Conservation (phyloP, 495 filamentous ascomycete species). For the Elaphomyces granulatus region DNA sequence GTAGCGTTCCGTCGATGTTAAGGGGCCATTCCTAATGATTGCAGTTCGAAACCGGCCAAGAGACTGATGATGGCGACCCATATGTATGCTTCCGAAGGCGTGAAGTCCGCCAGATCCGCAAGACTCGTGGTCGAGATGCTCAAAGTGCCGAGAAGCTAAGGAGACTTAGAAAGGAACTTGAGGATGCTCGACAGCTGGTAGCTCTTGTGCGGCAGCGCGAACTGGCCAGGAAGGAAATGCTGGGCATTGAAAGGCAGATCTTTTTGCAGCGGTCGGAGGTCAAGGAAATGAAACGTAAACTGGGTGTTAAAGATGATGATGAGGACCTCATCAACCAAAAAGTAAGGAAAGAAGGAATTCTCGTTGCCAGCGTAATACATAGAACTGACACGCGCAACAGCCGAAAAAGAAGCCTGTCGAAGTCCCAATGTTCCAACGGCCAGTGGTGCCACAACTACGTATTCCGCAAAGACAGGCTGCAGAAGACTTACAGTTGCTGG, state of each 20-base stretch:
- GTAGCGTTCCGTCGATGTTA: slow-evolving; percentile 3
- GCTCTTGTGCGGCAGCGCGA: slow-evolving; percentile 66
- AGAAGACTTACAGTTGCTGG: slow-evolving; percentile 58
- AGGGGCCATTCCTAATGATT: slow-evolving; percentile 12
- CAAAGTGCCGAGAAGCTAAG: slow-evolving; percentile 91
- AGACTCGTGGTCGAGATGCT: slow-evolving; percentile 85
- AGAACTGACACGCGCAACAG: slow-evolving; percentile 22
- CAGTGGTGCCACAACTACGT: slow-evolving; percentile 44
- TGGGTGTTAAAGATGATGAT: slow-evolving; percentile 82
- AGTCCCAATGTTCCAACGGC: slow-evolving; percentile 37
- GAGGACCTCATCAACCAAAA: slow-evolving; percentile 92
- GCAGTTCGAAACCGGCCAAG: slow-evolving; percentile 78
- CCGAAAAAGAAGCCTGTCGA: slow-evolving; percentile 56
- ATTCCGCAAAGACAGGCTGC: slow-evolving; percentile 53
- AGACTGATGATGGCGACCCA: slow-evolving; percentile 90
- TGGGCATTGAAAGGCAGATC: slow-evolving; percentile 55
- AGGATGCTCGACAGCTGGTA: slow-evolving; percentile 73
- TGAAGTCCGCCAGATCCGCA: slow-evolving; percentile 85
- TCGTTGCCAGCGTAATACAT: background rate
- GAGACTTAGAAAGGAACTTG: slow-evolving; percentile 78
- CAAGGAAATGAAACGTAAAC: slow-evolving; percentile 74
- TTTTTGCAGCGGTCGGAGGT: slow-evolving; percentile 69
- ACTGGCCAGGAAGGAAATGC: slow-evolving; percentile 56
- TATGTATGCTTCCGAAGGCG: slow-evolving; percentile 97
- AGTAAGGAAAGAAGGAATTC: slow-evolving; percentile 40